These are phyloP conservation scores for Solioccasus polychromus DNA, from an alignment of 768 basidiomycete species.

Conservation along the genomic window DNA sequence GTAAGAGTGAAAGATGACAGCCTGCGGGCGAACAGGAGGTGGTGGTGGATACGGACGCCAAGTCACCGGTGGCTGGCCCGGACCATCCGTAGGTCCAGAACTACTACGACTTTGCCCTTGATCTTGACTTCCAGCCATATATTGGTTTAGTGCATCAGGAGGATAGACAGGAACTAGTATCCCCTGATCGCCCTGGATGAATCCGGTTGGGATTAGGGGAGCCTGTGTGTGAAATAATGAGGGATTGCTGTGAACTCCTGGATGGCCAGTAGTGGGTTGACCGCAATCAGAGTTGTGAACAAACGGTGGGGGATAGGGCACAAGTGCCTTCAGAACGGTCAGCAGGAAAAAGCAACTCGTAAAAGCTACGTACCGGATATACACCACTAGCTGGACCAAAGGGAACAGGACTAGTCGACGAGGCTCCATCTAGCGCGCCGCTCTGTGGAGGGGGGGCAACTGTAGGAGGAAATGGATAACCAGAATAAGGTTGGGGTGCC, in stretches of 20 bases:
- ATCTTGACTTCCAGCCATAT: constrained; percentile 50
- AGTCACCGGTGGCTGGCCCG: constrained; percentile 27
- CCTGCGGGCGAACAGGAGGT: constrained; percentile 30
- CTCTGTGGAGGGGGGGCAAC: constrained; percentile 24
- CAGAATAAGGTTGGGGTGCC: constrained; percentile 42
- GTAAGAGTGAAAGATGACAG: constrained; percentile 30
- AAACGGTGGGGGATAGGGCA: constrained; percentile 45
- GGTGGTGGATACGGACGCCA: constrained; percentile 36
- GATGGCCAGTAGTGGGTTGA: constrained; percentile 10
- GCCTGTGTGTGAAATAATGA: constrained; percentile 37
- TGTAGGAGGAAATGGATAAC: constrained; percentile 38
- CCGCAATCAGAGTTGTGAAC: constrained; percentile 31
- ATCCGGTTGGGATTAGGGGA: constrained; percentile 63
- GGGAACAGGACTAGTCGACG: constrained; percentile 27
- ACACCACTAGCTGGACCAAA: constrained; percentile 39
- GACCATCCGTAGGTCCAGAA: constrained; percentile 26
- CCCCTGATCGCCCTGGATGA: constrained; percentile 71
- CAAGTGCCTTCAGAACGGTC: constrained; percentile 39
- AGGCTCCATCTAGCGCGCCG: constrained; percentile 39
- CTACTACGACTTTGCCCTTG: constrained; percentile 16
- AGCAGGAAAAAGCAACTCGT: constrained; percentile 4
- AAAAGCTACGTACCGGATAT: constrained; percentile 44
- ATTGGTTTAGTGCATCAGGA: constrained; percentile 66
- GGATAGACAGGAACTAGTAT: constrained; percentile 70
- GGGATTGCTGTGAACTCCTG: constrained; percentile 15